phyloP scores from a whole-genome alignment of 176 grass and related monocot species.

The Poa annua region DNA sequence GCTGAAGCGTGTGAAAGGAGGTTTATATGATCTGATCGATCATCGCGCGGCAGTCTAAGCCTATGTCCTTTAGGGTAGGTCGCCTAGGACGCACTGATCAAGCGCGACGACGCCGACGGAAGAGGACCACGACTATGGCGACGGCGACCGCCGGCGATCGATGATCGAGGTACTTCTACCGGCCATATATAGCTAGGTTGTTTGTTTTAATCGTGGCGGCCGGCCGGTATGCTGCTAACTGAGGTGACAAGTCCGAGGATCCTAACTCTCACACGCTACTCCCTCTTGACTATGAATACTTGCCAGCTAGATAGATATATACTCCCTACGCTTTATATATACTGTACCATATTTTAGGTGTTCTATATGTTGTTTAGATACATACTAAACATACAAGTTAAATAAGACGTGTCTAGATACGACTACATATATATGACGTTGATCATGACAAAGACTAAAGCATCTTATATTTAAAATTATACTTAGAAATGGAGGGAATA shows the following conservation, averaged over 20 bases:
- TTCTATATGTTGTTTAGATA: too few species aligned
- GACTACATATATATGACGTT: too few species aligned
- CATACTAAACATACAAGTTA: too few species aligned
- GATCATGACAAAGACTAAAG: too few species aligned
- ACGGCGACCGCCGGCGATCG: slow-evolving; percentile 4
- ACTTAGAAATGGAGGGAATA: too few species aligned
- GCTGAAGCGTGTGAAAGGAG: not conserved
- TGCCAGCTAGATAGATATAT: slow-evolving; percentile 42
- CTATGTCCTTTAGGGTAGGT: slow-evolving; percentile 59
- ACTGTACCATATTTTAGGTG: too few species aligned
- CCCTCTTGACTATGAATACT: not conserved
- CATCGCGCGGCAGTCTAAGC: slow-evolving; percentile 19
- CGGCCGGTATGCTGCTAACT: not conserved
- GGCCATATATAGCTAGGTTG: too few species aligned
- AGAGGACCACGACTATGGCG: slow-evolving; percentile 17
- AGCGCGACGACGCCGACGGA: slow-evolving; percentile 32
- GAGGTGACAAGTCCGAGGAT: slow-evolving; percentile 42
- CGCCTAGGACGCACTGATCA: slow-evolving; percentile 21
- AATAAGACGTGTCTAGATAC: too few species aligned
- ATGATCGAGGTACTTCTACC: not conserved
- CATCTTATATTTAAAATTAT: too few species aligned
- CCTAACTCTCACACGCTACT: slow-evolving; percentile 52
- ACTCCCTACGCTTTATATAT: too few species aligned
- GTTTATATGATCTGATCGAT: not conserved
- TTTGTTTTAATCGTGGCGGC: slow-evolving; percentile 23